Percentiles rank a stretch among this genome's conserved stretches.
These are phyloP conservation scores for Penicillium sp. DNA, from an alignment of 2,329 filamentous ascomycete genomes.

Conservation along the genomic window DNA sequence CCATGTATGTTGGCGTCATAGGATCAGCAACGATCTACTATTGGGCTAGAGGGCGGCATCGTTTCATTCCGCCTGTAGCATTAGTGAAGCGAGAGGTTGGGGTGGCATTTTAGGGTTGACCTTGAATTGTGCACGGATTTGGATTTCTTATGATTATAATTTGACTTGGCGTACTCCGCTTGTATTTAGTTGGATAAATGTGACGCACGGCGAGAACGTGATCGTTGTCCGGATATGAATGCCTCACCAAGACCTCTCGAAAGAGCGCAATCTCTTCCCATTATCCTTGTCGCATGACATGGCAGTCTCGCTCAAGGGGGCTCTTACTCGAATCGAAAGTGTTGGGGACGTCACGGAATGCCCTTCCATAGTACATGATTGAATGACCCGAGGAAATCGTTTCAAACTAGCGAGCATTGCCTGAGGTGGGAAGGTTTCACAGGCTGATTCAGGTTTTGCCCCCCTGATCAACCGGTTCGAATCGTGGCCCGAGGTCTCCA, in stretches of 20 bases:
- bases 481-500: neutral
- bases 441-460: neutral
- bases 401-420: neutral
- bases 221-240: neutral
- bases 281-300: conserved; percentile 8
- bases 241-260: neutral
- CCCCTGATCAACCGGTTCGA: neutral
- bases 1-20: conserved; percentile 47
- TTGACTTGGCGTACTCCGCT: neutral
- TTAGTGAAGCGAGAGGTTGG: conserved; percentile 30
- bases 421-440: conserved; percentile 2
- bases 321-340: neutral
- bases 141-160: neutral
- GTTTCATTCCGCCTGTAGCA: conserved; percentile 42
- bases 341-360: neutral
- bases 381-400: conserved; percentile 17
- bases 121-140: neutral
- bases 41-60: conserved; percentile 37
- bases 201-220: neutral
- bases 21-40: conserved; percentile 47
- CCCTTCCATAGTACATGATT: neutral
- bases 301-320: neutral
- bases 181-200: conserved; percentile 1
- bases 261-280: neutral
- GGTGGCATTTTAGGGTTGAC: neutral